phyloP scores from a whole-genome alignment of 345 rosid genomes.

The Eutrema japonicum region DNA sequence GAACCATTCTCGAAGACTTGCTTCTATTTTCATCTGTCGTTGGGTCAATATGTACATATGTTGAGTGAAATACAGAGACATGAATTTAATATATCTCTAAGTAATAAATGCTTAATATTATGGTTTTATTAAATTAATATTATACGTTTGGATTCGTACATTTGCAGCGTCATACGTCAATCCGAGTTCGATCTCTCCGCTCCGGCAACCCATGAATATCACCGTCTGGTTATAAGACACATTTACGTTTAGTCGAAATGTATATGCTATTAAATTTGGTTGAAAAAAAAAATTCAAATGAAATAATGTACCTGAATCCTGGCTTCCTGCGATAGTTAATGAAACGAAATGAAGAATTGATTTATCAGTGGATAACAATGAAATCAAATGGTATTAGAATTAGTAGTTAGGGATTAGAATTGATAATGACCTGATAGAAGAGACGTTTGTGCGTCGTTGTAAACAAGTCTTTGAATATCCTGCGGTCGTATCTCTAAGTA shows the following conservation, averaged over 20 bases:
- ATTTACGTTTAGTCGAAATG: not conserved
- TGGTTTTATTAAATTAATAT: not conserved
- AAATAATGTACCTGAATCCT: conserved; percentile 67
- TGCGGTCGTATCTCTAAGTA: conserved; percentile 54
- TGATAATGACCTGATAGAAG: conserved; percentile 64
- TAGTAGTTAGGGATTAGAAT: not conserved
- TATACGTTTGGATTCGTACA: conserved; percentile 43
- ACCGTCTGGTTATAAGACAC: conserved; percentile 53
- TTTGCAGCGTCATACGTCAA: conserved; percentile 49
- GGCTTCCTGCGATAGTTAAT: conserved; percentile 63
- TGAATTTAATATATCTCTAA: not conserved
- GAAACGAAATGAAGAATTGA: not conserved
- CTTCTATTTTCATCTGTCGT: conserved; percentile 60
- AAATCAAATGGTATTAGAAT: not conserved
- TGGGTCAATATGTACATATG: conserved; percentile 15
- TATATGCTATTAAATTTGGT: not conserved
- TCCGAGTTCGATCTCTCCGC: conserved; percentile 91
- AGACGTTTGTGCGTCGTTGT: conserved; percentile 51
- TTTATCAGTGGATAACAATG: not conserved
- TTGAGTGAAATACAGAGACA: not conserved
- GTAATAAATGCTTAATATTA: not conserved
- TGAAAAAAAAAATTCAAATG: not conserved
- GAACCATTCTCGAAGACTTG: conserved; percentile 58
- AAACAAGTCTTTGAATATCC: conserved; percentile 54
- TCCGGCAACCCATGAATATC: conserved; percentile 79